Base-by-base conservation (phyloP, 306 rosid species). In the Luffa aegyptiaca region DNA sequence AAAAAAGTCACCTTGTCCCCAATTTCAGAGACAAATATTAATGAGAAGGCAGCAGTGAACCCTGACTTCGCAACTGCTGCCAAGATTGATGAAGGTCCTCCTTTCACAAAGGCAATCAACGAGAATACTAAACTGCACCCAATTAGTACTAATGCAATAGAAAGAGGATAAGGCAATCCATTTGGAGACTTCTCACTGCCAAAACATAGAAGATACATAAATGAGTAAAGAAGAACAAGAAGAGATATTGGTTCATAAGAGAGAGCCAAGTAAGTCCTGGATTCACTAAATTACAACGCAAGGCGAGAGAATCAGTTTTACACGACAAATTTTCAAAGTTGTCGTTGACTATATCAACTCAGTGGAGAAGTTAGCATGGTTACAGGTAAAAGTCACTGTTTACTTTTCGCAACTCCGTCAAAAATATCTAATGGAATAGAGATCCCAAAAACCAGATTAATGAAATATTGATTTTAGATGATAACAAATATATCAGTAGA, bases 21-120 rank as follows among this genome's bases (percentile, higher is more conserved):
- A 80, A 95, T 95, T 91, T 95, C 99, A 81, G 99, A 95, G 81
- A 95, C 93, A 86, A 89, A 93, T 88, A 95, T 95, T 81, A 95
- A 89, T 55, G 95, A 80, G 82, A 95, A 95, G 35, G 99, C 99
- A 81, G 99, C 99, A 63, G 99, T 90, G 85, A 95, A 92, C 79
- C 99, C 99, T 55, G 99, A 88, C 83, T 93, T 95, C 70, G 99
- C 87, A 64, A 95, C 75, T 83, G 96, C 97, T 77, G 90, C 93
- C 81, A 95, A 82, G 55, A 90, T 65, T 46, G 93, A 71, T 56
- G 97, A 85, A 77, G 97, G 93, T 20, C 94, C 97, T 86, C 97
- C 96, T 87, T 89, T 95, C 86, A 80, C 86, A 83, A 93, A 92
- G 80, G 97, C 92, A 83, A 95, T 89, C 80, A 95, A 83, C 36